Conservation (phyloP, 2,329 filamentous ascomycete species). For the Chaetomium strumarium region DNA sequence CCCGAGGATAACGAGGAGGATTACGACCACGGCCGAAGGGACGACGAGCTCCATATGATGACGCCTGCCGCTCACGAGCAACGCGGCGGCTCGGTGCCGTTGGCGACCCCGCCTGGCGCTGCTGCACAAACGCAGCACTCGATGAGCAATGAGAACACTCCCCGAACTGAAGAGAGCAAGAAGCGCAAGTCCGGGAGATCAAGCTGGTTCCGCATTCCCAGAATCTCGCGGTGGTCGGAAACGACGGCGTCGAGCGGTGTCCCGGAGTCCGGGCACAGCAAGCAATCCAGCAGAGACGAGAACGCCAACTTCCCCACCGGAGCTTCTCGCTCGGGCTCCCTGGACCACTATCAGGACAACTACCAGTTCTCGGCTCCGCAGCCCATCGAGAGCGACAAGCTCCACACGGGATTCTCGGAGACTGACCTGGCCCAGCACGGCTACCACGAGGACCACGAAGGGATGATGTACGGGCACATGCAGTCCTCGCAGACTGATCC, state of each 20-base stretch:
- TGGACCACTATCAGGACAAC: slow-evolving; percentile 58
- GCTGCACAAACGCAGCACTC: slow-evolving; percentile 35
- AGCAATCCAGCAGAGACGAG: slow-evolving; percentile 52
- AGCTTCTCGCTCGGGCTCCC: slow-evolving; percentile 21
- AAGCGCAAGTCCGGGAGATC: slow-evolving; percentile 89
- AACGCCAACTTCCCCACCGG: slow-evolving; percentile 29
- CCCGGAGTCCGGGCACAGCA: slow-evolving; percentile 67
- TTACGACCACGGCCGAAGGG: slow-evolving; percentile 39
- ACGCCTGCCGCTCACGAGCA: slow-evolving; percentile 55
- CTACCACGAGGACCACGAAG: slow-evolving; percentile 23
- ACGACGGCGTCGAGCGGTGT: slow-evolving; percentile 86
- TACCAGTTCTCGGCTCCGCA: slow-evolving; percentile 51
- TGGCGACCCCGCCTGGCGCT: slow-evolving; percentile 54
- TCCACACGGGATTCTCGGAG: slow-evolving; percentile 52
- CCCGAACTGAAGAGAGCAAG: slow-evolving; percentile 66
- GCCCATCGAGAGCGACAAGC: slow-evolving; percentile 45
- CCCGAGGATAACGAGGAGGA: slow-evolving; percentile 76
- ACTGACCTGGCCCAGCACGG: slow-evolving; percentile 36
- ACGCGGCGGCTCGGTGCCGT: slow-evolving; percentile 48
- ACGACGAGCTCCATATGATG: slow-evolving; percentile 49
- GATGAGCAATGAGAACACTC: slow-evolving; percentile 75
- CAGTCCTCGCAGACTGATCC: slow-evolving; percentile 28
- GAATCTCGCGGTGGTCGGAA: slow-evolving; percentile 95
- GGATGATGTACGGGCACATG: slow-evolving; percentile 25
- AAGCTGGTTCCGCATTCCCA: slow-evolving; percentile 62